Evolutionary conservation across 345 rosid genomes (phyloP), one percentile per base, ranked within the genome.

Genomic region (Luvunga scandens): DNA sequence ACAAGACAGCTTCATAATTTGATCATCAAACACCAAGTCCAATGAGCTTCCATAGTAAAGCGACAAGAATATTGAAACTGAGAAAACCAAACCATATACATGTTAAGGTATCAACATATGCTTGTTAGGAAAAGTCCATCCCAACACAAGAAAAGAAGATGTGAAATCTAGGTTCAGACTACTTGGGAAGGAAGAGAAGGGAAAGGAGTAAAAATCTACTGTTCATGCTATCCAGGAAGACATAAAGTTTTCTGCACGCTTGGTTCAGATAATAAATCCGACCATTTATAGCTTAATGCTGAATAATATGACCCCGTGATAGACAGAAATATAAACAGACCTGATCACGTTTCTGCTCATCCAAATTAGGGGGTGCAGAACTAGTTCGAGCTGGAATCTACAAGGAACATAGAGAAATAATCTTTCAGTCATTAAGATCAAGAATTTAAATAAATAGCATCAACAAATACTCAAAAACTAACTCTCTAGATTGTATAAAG

Each of bases 331-430:
- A 61, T 33, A 34, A 60, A 69, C 76, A 64, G 57, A 93, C 98
- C 98, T 90, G 97, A 73, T 86, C 94, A 81, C 91, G 89, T 87
- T 91, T 94, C 90, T 96, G 99, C 84, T 96, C 99, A 73, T 96
- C 99, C 90, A 96, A 85, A 83, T 94, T 94, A 9, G 98, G 98
- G 80, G 99, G 99, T 70, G 98, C 98, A 61, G 99, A 97, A 85
- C 89, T 91, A 63, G 98, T 95, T 73, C 99, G 93, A 77, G 99
- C 94, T 57, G 98, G 99, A 88, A 93, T 84, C 99, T 93, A 78
- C 28, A 83, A 76, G 66, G 34, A 75, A 56, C 78, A 42, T 21
- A 81, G 68, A 39, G 33, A 7, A 38, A 75, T 1, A 84, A 78
- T 68, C 39, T 48, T 71, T 63, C 55, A 69, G 33, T 38, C 10